Evolutionary conservation across 768 basidiomycete species (phyloP), one percentile per base, ranked within the genome.

Genomic region (Mycena belliarum): DNA sequence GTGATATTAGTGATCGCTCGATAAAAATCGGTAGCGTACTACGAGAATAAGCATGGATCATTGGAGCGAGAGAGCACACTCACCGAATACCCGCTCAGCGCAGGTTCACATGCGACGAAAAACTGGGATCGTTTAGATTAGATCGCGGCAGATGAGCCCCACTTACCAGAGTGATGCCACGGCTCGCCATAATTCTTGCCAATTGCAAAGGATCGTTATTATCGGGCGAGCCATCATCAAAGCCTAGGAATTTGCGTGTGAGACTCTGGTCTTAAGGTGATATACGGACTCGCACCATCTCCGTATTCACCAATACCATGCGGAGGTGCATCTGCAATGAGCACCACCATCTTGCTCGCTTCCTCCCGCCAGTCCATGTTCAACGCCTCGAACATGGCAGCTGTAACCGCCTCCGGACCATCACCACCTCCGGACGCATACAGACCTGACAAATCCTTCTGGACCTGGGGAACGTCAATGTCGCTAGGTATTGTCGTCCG

Each of bases 51-150:
- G 32, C 42, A 40, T 24, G 3, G 21, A n/a, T 42, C 26, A 38
- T 28, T 50, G 25, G 18, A 64, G 41, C 37, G 58, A 55, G 57
- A 42, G 63, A 28, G 55, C 26, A 28, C 16, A 70, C 88, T 68
- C 65, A 93, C 91, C 55, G 89, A 90, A 68, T 96, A 96, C 42
- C 93, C 93, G 62, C 92, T 94, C 58, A 96, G 79, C 6, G 93
- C 95, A 55, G 96, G 95, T 73, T 98, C 96, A 75, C 96, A 98
- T 26, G 96, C 96, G n/a, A 98, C 96, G 71, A 97, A 95, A 76
- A 98, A 98, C 94, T 97, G 71, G 8, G 29, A 49, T 52, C 44
- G 57, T 47, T 59, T 23, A 61, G 50, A 24, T 23, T 58, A 35
- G 50, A 50, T 57, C 28, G 51, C n/a, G 59, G 16, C 28, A 32